Base-by-base conservation (phyloP, 768 basidiomycete genomes). In the Phlegmacium glaucopus region DNA sequence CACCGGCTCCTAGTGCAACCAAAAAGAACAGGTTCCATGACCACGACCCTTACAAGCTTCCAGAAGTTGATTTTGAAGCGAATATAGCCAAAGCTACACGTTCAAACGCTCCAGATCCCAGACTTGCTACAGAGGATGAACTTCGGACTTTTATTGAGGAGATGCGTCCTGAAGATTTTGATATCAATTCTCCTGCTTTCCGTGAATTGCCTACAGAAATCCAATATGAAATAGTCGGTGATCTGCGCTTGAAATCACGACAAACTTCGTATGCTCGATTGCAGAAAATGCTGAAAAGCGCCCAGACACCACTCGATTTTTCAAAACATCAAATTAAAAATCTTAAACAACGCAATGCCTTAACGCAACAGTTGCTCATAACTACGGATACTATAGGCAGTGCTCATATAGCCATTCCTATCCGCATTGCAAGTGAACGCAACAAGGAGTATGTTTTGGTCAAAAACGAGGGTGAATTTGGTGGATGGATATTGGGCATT, bases 181-280 rank as follows among this genome's bases (percentile, higher is more conserved):
- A 98, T 60, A 80, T 96, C 46, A 78, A 83, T 13, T 94, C 94
- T 2, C 79, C 90, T 4, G 90, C 85, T 15, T 99, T 99, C 63
- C 80, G 85, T 17, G 89, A 91, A 52, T 79, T 98, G 3, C 94
- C 96, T 2, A 95, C 92, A 0, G 94, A 98, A 64, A 83, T 96
- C 16, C 93, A 99, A 58, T 99, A 98, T 67, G 96, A 99, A 70
- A 95, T 99, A 54, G 85, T 98, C 28, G 94, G 95, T 44, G 96
- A 99, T 70, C 73, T 98, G 40, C 83, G 96, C 3, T 74, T 96
- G 47, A 94, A 93, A 65, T 97, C 94, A 1, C 80, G 96, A 3
- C 94, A 97, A 67, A 94, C 91, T 10, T 95, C 92, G 8, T 87
- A 94, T 69, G 83, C 82, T 27, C 88, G 96, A 4, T 70, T 98